phyloP scores from a whole-genome alignment of 2,329 filamentous ascomycete species.

The Fusarium sp. region DNA sequence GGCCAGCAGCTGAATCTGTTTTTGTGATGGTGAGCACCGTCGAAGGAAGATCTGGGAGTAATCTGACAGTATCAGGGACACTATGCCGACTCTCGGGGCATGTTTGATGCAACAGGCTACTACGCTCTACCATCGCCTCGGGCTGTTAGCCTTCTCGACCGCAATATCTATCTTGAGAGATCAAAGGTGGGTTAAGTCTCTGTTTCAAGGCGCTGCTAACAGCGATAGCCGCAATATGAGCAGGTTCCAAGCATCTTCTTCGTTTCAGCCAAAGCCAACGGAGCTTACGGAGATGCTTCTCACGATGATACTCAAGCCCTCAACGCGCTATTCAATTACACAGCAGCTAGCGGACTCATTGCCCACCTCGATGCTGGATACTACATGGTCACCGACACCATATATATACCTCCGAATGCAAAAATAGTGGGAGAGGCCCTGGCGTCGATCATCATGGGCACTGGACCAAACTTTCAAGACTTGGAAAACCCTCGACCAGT shows the following conservation, averaged over 20 bases:
- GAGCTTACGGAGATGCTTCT: conserved; percentile 71
- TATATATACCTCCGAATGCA: conserved; percentile 60
- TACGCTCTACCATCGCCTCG: conserved; percentile 31
- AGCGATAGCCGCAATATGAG: conserved; percentile 75
- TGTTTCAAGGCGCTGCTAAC: neutral
- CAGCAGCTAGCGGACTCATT: conserved; percentile 65
- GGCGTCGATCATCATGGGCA: conserved; percentile 65
- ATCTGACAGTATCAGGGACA: conserved; percentile 42
- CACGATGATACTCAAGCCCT: conserved; percentile 81
- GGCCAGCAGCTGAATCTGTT: conserved; percentile 19
- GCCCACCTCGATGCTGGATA: conserved; percentile 72
- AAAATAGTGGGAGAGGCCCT: conserved; percentile 72
- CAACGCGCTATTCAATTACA: conserved; percentile 63
- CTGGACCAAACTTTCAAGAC: conserved; percentile 67
- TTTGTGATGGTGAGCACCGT: conserved; percentile 43
- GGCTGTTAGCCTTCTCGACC: conserved; percentile 61
- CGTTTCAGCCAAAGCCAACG: conserved; percentile 70
- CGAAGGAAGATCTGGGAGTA: neutral
- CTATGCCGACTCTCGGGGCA: conserved; percentile 35
- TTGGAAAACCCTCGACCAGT: conserved; percentile 71
- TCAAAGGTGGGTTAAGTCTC: conserved; percentile 62
- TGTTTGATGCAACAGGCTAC: conserved; percentile 40
- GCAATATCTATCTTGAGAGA: conserved; percentile 72
- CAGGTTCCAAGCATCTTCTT: conserved; percentile 69
- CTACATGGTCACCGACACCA: conserved; percentile 69